Base-by-base conservation (phyloP, 1,139 yeast species). In the Pichia cactophila region DNA sequence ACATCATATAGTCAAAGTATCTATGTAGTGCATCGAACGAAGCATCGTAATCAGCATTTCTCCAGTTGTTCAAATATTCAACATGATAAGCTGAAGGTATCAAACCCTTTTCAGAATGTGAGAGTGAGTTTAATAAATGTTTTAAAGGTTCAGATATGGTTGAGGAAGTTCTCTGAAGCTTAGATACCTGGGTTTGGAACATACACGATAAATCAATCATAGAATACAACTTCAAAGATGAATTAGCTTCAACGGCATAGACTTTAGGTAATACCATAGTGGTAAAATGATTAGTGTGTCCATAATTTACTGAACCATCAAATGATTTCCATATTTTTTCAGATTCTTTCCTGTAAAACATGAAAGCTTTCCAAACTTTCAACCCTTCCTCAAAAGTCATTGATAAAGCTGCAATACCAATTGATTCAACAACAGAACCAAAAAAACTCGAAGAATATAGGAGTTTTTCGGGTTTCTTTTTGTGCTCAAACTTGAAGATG, bases 1-100 rank as follows among this genome's bases (percentile, higher is more conserved):
- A 81, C 66, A 86, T 83, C 81, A 86, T 83, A 60, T 88, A 87
- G 65, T 89, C 97, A 63, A 86, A 88, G 62, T 86, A 88, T 54
- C 87, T 79, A 63, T 87, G 96, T 28, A 89, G 68, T 3, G 82
- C 73, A 55, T 82, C 79, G 53, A 86, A 77, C 0, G 96, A 86
- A 2, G 79, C 82, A 59, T 84, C 87, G 58, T 86, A 87, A 56
- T 86, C 85, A 17, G 81, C 76, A 2, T 70, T 72, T 43, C 77
- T 72, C 57, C 88, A 72, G 44, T 78, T 75, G 54, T 84, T 83
- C 38, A 87, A 69, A 59, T 84, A 86, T 44, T 71, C 74, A 41
- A 86, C 72, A 56, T 85, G 83, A 59, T 83, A 78, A 26, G 80
- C 74, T 0, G 86, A 74, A 0, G 94, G 86, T 5, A 84, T 72